Base-by-base conservation (phyloP, 2,329 filamentous ascomycete genomes). In the Thielaviopsis populi region DNA sequence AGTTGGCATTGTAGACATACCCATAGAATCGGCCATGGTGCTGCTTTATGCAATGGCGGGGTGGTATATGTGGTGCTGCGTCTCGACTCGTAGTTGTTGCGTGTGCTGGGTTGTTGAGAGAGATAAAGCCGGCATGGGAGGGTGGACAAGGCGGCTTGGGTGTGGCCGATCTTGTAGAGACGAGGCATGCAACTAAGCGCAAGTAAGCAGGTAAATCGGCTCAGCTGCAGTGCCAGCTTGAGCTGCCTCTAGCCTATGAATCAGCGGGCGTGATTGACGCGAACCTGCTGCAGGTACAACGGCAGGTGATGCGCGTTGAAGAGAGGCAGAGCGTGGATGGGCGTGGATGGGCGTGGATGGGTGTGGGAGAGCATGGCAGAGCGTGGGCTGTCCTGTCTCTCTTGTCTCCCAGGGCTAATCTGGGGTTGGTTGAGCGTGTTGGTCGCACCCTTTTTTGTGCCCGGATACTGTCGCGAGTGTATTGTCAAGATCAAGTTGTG, bases 1-100 rank as follows among this genome's bases (percentile, higher is more conserved):
- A 46, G n/a, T 37, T 7, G 30, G n/a, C 27, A 13, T 56, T 7
- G 53, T 48, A 71, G 37, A 62, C 73, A 61, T 65, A 74, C 73
- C 73, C 50, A 74, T 73, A 46, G 74, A 75, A 70, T 75, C 74
- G 65, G 73, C 73, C 74, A 75, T 75, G 53, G 42, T 69, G 33
- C 6, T 69, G 33, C 6, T 13, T 30, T 13, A 37, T n/a, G 17
- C 33, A 41, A 56, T 56, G 53, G 53, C 15, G 53, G n/a, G 53
- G 27, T 37, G 53, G 17, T 30, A n/a, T n/a, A 37, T n/a, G 3
- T n/a, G 7, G 53, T 33, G 24, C 30, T 56, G 27, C 15, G 27
- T 56, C 15, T 37, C 30, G 53, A n/a, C 6, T 56, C 53, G 53
- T 56, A 37, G 27, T 13, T 19, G 53, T 33, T 33, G 53, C 24